These are phyloP conservation scores for Cordyceps pruinosa DNA, from an alignment of 2,329 filamentous ascomycete species.

Conservation along the genomic window DNA sequence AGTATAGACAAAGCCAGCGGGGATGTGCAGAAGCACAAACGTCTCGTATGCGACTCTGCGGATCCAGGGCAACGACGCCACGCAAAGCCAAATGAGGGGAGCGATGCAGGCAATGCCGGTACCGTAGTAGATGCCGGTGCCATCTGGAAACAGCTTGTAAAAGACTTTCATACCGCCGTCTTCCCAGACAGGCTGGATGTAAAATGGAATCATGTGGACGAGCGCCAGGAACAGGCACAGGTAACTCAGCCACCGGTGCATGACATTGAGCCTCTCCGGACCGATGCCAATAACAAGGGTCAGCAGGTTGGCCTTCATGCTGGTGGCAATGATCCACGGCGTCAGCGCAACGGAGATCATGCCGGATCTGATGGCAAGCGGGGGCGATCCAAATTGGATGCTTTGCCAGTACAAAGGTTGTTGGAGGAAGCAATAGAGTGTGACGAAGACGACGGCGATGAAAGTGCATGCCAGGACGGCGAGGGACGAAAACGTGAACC, in stretches of 20 bases:
- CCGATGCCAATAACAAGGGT: slow-evolving; percentile 82
- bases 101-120: slow-evolving; percentile 77
- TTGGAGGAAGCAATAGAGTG: slow-evolving; percentile 77
- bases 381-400: slow-evolving; percentile 81
- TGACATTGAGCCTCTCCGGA: slow-evolving; percentile 83
- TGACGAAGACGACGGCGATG: slow-evolving; percentile 63
- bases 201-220: slow-evolving; percentile 83
- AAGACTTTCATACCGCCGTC: slow-evolving; percentile 67
- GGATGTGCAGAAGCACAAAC: slow-evolving; percentile 76
- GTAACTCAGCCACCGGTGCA: slow-evolving; percentile 89
- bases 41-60: slow-evolving; percentile 75
- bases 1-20: slow-evolving; percentile 72
- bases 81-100: slow-evolving; percentile 73
- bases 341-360: slow-evolving; percentile 91
- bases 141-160: slow-evolving; percentile 58
- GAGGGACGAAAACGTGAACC: slow-evolving; percentile 74
- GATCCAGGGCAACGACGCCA: slow-evolving; percentile 75
- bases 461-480: slow-evolving; percentile 63
- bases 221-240: slow-evolving; percentile 76
- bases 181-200: slow-evolving; percentile 80
- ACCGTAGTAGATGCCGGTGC: slow-evolving; percentile 69
- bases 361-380: slow-evolving; percentile 76
- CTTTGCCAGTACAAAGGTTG: slow-evolving; percentile 86
- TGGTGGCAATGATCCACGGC: slow-evolving; percentile 85
- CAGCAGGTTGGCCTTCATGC: slow-evolving; percentile 85